phyloP scores from a whole-genome alignment of 345 rosid genomes.

The Mallotus nudiflorus region DNA sequence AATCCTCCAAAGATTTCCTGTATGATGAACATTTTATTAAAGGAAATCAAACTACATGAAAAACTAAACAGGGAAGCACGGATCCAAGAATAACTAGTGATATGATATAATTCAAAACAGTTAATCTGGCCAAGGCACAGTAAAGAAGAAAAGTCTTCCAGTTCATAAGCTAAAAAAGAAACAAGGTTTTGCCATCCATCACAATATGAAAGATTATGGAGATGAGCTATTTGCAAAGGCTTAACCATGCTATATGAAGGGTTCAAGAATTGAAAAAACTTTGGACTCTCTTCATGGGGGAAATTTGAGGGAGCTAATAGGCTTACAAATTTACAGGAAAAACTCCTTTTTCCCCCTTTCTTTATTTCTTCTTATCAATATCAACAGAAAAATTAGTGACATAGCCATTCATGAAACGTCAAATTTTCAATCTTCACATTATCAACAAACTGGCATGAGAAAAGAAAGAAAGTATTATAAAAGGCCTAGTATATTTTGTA shows the following conservation, averaged over 20 bases:
- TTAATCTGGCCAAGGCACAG: neutral
- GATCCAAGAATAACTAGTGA: neutral
- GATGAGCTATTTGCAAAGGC: neutral
- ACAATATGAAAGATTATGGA: neutral
- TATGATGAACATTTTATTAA: neutral
- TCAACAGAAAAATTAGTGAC: too few relatives aligned
- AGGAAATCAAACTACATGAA: neutral
- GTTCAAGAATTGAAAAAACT: neutral
- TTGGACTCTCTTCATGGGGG: neutral
- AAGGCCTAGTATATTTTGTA: neutral
- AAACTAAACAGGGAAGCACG: neutral
- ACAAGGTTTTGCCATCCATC: too few relatives aligned
- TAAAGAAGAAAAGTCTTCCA: neutral
- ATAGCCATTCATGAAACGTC: too few relatives aligned
- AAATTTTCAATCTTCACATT: too few relatives aligned
- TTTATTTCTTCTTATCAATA: too few relatives aligned
- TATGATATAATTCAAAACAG: neutral
- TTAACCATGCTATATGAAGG: neutral
- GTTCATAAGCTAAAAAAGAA: neutral
- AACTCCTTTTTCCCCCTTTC: too few relatives aligned
- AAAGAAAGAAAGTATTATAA: neutral
- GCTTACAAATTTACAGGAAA: too few relatives aligned
- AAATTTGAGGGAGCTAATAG: neutral
- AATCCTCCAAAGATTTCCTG: slow-evolving; percentile 75
- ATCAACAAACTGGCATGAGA: neutral